Percentiles rank a stretch among this genome's conserved stretches.
Evolutionary conservation across 1,284 basidiomycete species (phyloP).

Genomic region (Waitea zeae): DNA sequence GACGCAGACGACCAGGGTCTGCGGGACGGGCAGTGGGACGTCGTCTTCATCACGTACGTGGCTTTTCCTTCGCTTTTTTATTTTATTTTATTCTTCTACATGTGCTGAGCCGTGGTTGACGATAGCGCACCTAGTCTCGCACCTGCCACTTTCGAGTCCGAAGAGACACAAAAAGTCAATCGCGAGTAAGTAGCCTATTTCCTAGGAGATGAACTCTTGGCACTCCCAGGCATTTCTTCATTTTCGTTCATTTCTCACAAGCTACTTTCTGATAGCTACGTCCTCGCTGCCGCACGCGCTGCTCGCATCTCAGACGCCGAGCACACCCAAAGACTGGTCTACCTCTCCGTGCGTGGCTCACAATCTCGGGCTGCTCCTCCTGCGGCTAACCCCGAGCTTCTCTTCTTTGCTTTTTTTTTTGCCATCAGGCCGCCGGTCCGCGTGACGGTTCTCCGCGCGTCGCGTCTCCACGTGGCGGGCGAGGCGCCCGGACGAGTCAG

Average conservation of each 20-base stretch:
- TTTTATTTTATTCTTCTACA: neutral
- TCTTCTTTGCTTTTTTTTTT: too few relatives aligned
- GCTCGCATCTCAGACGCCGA: slow-evolving; percentile 38
- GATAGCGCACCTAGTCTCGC: slow-evolving; percentile 37
- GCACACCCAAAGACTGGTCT: slow-evolving; percentile 43
- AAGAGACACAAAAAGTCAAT: slow-evolving; percentile 58
- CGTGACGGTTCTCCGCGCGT: too few relatives aligned
- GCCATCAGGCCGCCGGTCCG: too few relatives aligned
- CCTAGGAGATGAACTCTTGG: slow-evolving; percentile 2
- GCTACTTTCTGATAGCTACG: too few relatives aligned
- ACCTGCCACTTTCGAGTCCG: slow-evolving; percentile 40
- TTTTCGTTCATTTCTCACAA: too few relatives aligned
- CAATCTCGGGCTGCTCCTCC: too few relatives aligned
- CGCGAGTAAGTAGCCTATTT: slow-evolving; percentile 37
- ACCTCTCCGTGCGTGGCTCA: slow-evolving; percentile 39
- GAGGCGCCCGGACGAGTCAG: too few relatives aligned
- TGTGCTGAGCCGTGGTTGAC: neutral
- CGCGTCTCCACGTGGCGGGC: too few relatives aligned
- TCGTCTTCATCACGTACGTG: slow-evolving; percentile 42
- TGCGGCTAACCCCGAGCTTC: too few relatives aligned
- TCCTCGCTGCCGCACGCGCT: slow-evolving; percentile 47
- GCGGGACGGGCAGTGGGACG: slow-evolving; percentile 42
- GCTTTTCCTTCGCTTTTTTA: too few relatives aligned
- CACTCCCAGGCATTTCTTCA: neutral
- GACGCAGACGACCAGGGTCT: slow-evolving; percentile 30